phyloP scores from a whole-genome alignment of 345 rosid species.

The Hypericum androsaemum region DNA sequence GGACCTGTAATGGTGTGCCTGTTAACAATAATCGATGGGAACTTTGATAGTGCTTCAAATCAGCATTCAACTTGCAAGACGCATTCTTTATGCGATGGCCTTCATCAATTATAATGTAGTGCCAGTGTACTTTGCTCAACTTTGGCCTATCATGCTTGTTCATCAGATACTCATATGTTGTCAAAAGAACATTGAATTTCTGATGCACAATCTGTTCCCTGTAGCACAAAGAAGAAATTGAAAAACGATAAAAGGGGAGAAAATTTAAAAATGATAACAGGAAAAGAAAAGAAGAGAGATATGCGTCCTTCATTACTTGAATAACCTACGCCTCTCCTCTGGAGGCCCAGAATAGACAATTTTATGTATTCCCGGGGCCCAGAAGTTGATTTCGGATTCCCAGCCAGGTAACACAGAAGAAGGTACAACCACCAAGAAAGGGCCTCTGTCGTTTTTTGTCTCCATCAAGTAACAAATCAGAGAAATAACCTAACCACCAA shows the following conservation, averaged over 20 bases:
- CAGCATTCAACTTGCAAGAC: slow-evolving; percentile 94
- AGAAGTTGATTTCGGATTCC: slow-evolving; percentile 72
- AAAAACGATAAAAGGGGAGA: slow-evolving; percentile 9
- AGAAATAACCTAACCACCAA: slow-evolving; percentile 51
- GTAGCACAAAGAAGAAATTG: slow-evolving; percentile 21
- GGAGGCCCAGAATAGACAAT: slow-evolving; percentile 86
- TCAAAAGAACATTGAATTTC: slow-evolving; percentile 81
- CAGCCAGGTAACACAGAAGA: slow-evolving; percentile 88
- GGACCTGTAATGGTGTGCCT: slow-evolving; percentile 87
- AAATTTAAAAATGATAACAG: slow-evolving; percentile 3
- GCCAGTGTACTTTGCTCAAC: slow-evolving; percentile 82
- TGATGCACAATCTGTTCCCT: slow-evolving; percentile 84
- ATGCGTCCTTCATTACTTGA: slow-evolving; percentile 44
- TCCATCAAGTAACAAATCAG: slow-evolving; percentile 88
- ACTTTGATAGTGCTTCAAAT: slow-evolving; percentile 78
- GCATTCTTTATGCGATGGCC: slow-evolving; percentile 97
- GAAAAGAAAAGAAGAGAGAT: slow-evolving; percentile 1
- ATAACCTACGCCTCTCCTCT: slow-evolving; percentile 79
- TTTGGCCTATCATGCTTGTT: slow-evolving; percentile 95
- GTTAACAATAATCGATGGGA: slow-evolving; percentile 77
- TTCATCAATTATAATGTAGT: slow-evolving; percentile 86
- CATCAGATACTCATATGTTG: slow-evolving; percentile 92
- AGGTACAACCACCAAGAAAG: slow-evolving; percentile 87
- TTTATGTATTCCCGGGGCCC: slow-evolving; percentile 70
- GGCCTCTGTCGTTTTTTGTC: slow-evolving; percentile 81